Evolutionary conservation across 345 rosid genomes (phyloP).

Genomic region (Boechera divaricarpa): DNA sequence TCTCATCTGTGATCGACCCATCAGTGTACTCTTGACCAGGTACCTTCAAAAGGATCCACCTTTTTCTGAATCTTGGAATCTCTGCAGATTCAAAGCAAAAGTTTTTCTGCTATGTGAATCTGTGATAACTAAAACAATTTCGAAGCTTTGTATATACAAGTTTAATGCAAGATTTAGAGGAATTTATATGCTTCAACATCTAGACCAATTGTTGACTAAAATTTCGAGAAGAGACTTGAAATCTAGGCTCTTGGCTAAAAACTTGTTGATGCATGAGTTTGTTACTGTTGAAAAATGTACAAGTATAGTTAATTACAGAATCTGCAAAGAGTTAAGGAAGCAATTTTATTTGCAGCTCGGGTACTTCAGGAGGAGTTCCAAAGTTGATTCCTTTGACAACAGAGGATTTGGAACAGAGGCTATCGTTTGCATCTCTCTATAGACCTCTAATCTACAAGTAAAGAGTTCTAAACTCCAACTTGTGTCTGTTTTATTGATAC

Average conservation of each 20-base stretch:
- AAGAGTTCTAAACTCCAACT: constrained; percentile 16
- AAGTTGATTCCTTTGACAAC: constrained; percentile 89
- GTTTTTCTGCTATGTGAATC: no score
- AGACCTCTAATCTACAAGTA: constrained; percentile 78
- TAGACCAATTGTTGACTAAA: not conserved
- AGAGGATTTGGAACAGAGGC: constrained; percentile 72
- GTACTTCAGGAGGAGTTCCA: constrained; percentile 89
- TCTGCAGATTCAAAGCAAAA: no score
- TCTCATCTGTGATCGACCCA: constrained; percentile 70
- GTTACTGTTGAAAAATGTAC: not conserved
- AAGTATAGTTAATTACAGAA: no score
- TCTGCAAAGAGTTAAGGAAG: not conserved
- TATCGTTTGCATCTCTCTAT: constrained; percentile 69
- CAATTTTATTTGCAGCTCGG: constrained; percentile 62
- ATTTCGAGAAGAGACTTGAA: not conserved
- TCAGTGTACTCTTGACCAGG: constrained; percentile 82
- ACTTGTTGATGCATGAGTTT: not conserved
- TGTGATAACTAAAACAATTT: not conserved
- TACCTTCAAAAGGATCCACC: constrained; percentile 21
- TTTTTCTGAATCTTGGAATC: no score
- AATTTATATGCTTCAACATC: not conserved
- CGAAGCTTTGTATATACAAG: not conserved
- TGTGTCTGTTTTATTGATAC: constrained; percentile 16
- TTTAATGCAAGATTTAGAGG: not conserved
- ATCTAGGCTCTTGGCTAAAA: not conserved